Conservation (phyloP, 805 yeast genomes). For the Wickerhamomyces bisporus region DNA sequence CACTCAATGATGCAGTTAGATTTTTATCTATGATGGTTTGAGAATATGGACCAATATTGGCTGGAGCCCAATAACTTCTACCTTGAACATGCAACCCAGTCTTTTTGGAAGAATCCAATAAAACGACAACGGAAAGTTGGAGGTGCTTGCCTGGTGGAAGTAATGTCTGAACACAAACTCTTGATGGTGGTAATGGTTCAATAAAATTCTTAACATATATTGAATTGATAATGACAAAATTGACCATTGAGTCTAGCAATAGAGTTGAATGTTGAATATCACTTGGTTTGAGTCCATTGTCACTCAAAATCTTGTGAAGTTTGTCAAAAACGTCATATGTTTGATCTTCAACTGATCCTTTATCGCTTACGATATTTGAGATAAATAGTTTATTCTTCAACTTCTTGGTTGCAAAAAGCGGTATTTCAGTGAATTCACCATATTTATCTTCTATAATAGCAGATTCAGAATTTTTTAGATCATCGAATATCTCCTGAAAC, state of each 20-base stretch:
- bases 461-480: conserved; percentile 1
- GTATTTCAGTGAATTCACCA: too few species aligned
- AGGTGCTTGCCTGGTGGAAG: conserved; percentile 35
- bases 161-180: conserved; percentile 72
- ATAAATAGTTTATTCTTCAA: conserved; percentile 32
- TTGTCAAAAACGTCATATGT: conserved; percentile 43
- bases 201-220: conserved; percentile 54
- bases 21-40: conserved; percentile 58
- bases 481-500: conserved; percentile 33
- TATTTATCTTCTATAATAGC: too few species aligned
- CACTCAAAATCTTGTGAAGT: conserved; percentile 30
- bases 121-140: conserved; percentile 58
- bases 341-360: conserved; percentile 36
- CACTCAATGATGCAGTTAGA: conserved; percentile 64
- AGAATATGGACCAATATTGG: conserved; percentile 96
- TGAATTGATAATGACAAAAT: conserved; percentile 57
- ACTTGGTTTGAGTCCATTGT: conserved; percentile 31
- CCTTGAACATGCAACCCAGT: conserved; percentile 88
- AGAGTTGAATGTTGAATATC: conserved; percentile 58
- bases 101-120: conserved; percentile 34
- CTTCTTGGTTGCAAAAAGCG: conserved; percentile 10
- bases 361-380: conserved; percentile 35
- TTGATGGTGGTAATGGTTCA: conserved; percentile 74
- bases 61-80: conserved; percentile 96
- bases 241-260: conserved; percentile 55